Conservation (phyloP, 2,329 filamentous ascomycete genomes). For the Fusarium sp. region DNA sequence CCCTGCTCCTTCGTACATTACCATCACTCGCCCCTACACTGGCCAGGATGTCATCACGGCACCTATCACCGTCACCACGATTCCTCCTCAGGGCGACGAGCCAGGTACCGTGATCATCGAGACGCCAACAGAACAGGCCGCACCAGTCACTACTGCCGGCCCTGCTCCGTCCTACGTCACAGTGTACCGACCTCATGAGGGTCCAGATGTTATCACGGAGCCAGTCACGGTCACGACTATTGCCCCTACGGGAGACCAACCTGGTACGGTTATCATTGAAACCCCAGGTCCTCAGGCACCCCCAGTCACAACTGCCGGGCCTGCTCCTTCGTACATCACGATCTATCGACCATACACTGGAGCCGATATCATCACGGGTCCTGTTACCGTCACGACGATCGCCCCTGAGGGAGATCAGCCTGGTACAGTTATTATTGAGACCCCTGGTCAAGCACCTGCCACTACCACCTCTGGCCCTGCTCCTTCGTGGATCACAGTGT, state of each 20-base stretch:
- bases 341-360: constrained; percentile 1
- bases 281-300: constrained; percentile 19
- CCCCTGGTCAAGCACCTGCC: constrained; percentile 8
- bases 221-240: constrained; percentile 26
- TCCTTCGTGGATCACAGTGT: not conserved
- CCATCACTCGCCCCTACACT: constrained; percentile 23
- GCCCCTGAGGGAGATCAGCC: constrained; percentile 24
- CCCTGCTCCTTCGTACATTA: constrained; percentile 17
- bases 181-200: constrained; percentile 21
- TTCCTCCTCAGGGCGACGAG: constrained; percentile 15
- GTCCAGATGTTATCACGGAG: constrained; percentile 21
- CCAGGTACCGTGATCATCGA: constrained; percentile 29
- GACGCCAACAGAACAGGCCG: constrained; percentile 18
- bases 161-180: constrained; percentile 23
- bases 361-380: not conserved
- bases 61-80: constrained; percentile 22
- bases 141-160: constrained; percentile 15
- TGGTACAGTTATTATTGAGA: constrained; percentile 29
- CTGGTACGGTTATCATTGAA: constrained; percentile 28
- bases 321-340: constrained; percentile 4
- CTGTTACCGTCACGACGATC: constrained; percentile 17
- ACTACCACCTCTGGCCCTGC: not conserved
- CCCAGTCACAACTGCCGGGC: constrained; percentile 17
- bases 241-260: constrained; percentile 15
- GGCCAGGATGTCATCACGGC: constrained; percentile 18